Conservation (phyloP, 2,329 filamentous ascomycete species). For the Rhexocercosporidium sp. region DNA sequence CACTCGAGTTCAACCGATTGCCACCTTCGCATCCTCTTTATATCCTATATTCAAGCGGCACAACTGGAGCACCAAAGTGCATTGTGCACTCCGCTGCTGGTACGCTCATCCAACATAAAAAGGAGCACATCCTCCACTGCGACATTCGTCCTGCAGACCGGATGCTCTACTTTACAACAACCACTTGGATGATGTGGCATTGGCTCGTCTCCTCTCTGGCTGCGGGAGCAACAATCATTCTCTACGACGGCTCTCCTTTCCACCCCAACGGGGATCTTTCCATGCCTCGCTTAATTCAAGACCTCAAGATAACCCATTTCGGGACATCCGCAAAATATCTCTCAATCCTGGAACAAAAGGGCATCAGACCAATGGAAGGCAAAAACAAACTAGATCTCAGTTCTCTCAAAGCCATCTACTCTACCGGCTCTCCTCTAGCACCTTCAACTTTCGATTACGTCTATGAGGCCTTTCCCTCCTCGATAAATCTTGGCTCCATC, state of each 20-base stretch:
- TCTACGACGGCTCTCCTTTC: conserved; percentile 95
- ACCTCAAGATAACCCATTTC: conserved; percentile 86
- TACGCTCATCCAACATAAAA: conserved; percentile 94
- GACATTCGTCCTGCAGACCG: conserved; percentile 75
- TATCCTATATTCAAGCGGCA: conserved; percentile 92
- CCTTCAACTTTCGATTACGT: conserved; percentile 93
- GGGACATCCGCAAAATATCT: conserved; percentile 95
- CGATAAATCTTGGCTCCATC: conserved; percentile 89
- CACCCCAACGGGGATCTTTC: conserved; percentile 78
- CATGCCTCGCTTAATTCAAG: conserved; percentile 81
- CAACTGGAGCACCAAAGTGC: conserved; percentile 85
- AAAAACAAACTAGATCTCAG: conserved; percentile 58
- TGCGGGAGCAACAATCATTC: conserved; percentile 78
- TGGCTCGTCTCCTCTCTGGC: conserved; percentile 90
- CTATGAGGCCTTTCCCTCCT: conserved; percentile 78
- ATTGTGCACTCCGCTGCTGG: conserved; percentile 93
- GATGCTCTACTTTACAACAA: conserved; percentile 93
- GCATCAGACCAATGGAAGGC: conserved; percentile 60
- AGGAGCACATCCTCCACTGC: conserved; percentile 89
- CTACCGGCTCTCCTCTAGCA: conserved; percentile 88
- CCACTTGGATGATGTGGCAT: conserved; percentile 99
- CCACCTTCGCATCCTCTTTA: conserved; percentile 88
- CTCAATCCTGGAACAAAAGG: conserved; percentile 83
- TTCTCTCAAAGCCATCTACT: conserved; percentile 84
- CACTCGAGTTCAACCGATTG: conserved; percentile 75